Conservation (phyloP, 1,284 basidiomycete species). For the Caloboletus firmus region DNA sequence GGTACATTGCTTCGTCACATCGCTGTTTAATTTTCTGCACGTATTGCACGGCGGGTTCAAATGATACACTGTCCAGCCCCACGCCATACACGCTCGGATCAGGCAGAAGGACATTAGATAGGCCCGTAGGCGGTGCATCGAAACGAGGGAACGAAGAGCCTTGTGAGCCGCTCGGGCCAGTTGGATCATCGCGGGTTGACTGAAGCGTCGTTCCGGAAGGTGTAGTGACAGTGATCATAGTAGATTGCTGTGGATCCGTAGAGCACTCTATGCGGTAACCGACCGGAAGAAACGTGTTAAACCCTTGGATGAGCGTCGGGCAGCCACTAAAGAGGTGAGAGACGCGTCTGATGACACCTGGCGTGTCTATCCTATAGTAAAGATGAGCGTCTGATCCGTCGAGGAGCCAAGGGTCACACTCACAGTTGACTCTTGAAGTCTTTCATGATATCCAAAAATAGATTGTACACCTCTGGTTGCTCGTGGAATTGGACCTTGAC, state of each 20-base stretch:
- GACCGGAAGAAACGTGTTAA: slow-evolving; percentile 95
- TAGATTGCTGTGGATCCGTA: slow-evolving; percentile 54
- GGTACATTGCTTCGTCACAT: slow-evolving; percentile 92
- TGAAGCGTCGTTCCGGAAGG: slow-evolving; percentile 62
- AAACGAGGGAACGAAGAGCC: slow-evolving; percentile 11
- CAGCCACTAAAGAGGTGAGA: slow-evolving; percentile 92
- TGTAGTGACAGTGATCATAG: slow-evolving; percentile 86
- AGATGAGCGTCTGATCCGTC: slow-evolving; percentile 7
- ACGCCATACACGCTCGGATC: slow-evolving; percentile 27
- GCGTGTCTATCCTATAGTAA: slow-evolving; percentile 86
- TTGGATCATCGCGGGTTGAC: slow-evolving; percentile 41
- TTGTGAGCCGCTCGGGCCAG: slow-evolving; percentile 7
- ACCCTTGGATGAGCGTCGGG: slow-evolving; percentile 90
- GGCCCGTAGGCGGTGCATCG: slow-evolving; percentile 12
- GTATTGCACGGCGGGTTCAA: slow-evolving; percentile 85
- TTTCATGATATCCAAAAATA: slow-evolving; percentile 97
- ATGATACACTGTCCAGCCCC: slow-evolving; percentile 42
- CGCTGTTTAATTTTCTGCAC: slow-evolving; percentile 97
- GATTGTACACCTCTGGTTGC: slow-evolving; percentile 91
- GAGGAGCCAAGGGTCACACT: slow-evolving; percentile 31
- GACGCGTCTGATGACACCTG: slow-evolving; percentile 94
- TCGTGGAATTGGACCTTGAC: slow-evolving; percentile 89
- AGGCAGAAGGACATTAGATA: slow-evolving; percentile 14
- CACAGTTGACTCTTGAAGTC: slow-evolving; percentile 92
- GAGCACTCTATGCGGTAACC: slow-evolving; percentile 92